Evolutionary conservation across 768 basidiomycete species (phyloP), one percentile per base, ranked within the genome.

Genomic region (Tephrocybe rancida): DNA sequence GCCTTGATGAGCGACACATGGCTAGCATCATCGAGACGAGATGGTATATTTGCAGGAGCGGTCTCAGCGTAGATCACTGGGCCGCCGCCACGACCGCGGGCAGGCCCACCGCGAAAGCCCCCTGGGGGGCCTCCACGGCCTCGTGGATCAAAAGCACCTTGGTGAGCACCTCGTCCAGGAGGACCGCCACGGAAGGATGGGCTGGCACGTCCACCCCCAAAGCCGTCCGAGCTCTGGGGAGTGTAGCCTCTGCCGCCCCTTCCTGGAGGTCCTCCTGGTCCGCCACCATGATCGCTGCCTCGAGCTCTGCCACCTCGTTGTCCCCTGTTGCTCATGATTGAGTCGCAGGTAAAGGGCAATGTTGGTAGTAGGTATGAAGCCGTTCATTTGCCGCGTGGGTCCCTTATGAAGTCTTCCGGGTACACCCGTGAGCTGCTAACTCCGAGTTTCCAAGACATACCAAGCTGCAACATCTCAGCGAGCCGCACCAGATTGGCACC

Each of bases 41-140:
- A 24, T 18, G 76, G 71, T 34, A 76, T 54, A n/a, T 56, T 65
- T 4, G 71, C 68, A 30, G 71, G 73, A 14, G 61, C 48, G 37
- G 61, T 66, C 34, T 72, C 75, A 3, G 67, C 65, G 50, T 72
- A 80, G 37, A 81, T 77, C 16, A 70, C 57, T 21, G 76, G 63
- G 4, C 70, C 71, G 39, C 65, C 64, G 21, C 68, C 64, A 35
- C 63, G 54, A 19, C 62, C 67, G n/a, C n/a, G n/a, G 18, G 63
- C 51, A 19, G 50, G 44, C 22, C 62, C 62, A 51, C 71, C 64
- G 29, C 68, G 54, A 30, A 44, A 37, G n/a, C 50, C 47, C n/a
- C 68, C 44, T 37, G 61, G 46, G 34, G 49, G 53, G 19, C 64
- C 64, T 13, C 67, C 64, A 47, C 57, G 55, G 38, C 64, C 60